These are phyloP conservation scores for Achaetomium macrosporum DNA, from an alignment of 2,329 filamentous ascomycete species.

Conservation along the genomic window DNA sequence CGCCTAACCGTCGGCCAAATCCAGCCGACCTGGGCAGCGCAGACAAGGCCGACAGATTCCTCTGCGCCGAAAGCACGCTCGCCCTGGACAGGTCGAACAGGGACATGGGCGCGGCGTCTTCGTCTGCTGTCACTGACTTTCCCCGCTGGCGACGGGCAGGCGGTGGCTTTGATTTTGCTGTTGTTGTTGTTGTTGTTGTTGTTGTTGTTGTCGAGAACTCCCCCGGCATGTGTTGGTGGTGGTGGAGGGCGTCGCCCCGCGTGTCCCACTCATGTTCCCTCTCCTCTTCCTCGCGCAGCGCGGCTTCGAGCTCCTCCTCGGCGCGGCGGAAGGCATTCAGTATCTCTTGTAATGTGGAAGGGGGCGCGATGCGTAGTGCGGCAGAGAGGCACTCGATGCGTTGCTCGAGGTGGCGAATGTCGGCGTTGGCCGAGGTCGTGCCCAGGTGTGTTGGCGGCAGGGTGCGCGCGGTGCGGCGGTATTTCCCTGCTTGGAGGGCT, in stretches of 20 bases:
- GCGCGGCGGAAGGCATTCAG: slow-evolving; percentile 69
- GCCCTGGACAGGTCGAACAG: slow-evolving; percentile 59
- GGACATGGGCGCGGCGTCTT: slow-evolving; percentile 57
- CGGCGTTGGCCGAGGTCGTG: slow-evolving; percentile 45
- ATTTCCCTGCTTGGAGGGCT: slow-evolving; percentile 71
- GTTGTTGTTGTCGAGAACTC: slow-evolving; percentile 34
- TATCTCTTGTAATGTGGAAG: slow-evolving; percentile 65
- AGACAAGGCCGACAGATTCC: slow-evolving; percentile 52
- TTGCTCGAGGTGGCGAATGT: slow-evolving; percentile 70
- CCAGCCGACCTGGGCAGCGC: slow-evolving; percentile 40
- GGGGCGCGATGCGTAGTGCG: slow-evolving; percentile 67
- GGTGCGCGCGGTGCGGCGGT: slow-evolving; percentile 52
- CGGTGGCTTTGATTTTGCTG: neutral
- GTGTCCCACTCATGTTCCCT: slow-evolving; percentile 67
- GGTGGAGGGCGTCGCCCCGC: slow-evolving; percentile 44
- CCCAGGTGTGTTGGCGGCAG: slow-evolving; percentile 54
- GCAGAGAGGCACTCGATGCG: slow-evolving; percentile 74
- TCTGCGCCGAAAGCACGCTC: slow-evolving; percentile 53
- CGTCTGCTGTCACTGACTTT: slow-evolving; percentile 18
- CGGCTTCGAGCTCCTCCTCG: slow-evolving; percentile 67
- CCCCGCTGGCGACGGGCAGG: neutral
- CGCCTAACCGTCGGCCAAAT: slow-evolving; percentile 29
- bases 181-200: neutral
- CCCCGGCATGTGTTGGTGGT: slow-evolving; percentile 49
- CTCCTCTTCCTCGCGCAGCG: slow-evolving; percentile 60